Evolutionary conservation across 257 asterid species (phyloP).

Genomic region (Gentiana dahurica): DNA sequence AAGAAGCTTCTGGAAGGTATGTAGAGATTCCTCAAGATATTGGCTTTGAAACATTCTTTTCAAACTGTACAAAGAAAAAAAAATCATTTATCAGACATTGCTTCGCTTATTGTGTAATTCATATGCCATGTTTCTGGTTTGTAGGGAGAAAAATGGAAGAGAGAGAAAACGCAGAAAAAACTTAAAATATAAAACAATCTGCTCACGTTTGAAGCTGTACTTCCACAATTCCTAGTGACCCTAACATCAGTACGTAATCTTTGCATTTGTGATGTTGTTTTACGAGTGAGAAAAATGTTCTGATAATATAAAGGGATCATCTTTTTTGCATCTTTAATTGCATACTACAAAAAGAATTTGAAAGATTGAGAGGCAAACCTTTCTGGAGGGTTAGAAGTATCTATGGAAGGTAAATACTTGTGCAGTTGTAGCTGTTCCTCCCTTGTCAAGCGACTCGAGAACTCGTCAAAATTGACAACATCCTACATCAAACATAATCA

Average conservation of each 20-base stretch:
- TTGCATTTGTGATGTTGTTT: too few species aligned
- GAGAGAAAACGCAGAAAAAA: too few species aligned
- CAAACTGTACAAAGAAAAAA: constrained; percentile 29
- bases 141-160: too few species aligned
- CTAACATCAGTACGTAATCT: too few species aligned
- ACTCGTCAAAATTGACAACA: constrained; percentile 42
- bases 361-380: constrained; percentile 28
- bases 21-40: constrained; percentile 52
- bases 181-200: too few species aligned
- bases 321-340: too few species aligned
- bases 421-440: constrained; percentile 58
- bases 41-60: constrained; percentile 53
- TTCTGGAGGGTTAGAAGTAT: constrained; percentile 36
- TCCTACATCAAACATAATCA: constrained; percentile 34
- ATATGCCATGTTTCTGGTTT: too few species aligned
- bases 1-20: constrained; percentile 64
- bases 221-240: too few species aligned
- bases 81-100: neutral
- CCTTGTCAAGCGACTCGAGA: constrained; percentile 30
- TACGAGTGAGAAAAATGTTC: too few species aligned
- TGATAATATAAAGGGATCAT: too few species aligned
- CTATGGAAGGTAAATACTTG: constrained; percentile 51
- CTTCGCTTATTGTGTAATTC: too few species aligned
- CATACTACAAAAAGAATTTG: neutral
- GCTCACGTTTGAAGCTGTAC: neutral